Evolutionary conservation across 805 yeast genomes (phyloP), one percentile per base, ranked within the genome.

Genomic region (Candida multigemmis): DNA sequence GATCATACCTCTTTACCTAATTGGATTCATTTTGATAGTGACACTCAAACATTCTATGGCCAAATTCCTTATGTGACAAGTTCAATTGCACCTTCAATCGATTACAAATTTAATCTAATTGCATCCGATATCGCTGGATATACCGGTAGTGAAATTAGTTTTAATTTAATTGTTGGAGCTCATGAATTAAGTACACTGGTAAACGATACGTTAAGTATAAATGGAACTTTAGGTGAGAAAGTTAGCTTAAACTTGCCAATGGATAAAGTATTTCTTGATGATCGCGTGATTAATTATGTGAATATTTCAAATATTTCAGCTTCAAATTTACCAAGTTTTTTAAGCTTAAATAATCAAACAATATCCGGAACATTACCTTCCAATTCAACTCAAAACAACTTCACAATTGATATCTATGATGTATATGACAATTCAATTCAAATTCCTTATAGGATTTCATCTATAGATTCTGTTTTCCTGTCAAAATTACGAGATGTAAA

Each of bases 1-100:
- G 85, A 83, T 49, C 72, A 87, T 46, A 71, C 94, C 1, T 89
- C 98, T 3, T 63, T 91, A 30, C 98, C 98, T 20, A 78, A 74
- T 45, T 91, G 98, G 97, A 60, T 85, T 27, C 53, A 56, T 28
- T 91, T 89, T 46, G 77, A 85, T 44, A 42, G 68, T 4, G 58
- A 60, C 29, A 60, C 64, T 20, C 57, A 84, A 37, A 68, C 81
- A 12, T 89, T 86, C 52, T 64, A 74, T 22, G 98, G 98, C 17
- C 77, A 78, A 1, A 89, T 95, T 1, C 98, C 98, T 7, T 63
- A 79, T 6, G 83, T 83, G 17, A 79, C 83, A 39, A 82, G 96
- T 2, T 65, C 70, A 11, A 79, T 85, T 40, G 98, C 98, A 1
- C 97, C 96, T 7, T 83, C 94, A 21, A 63, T 72, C 37, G 57